Evolutionary conservation across 2,329 filamentous ascomycete genomes (phyloP).

Genomic region (Aspergillus sp.): DNA sequence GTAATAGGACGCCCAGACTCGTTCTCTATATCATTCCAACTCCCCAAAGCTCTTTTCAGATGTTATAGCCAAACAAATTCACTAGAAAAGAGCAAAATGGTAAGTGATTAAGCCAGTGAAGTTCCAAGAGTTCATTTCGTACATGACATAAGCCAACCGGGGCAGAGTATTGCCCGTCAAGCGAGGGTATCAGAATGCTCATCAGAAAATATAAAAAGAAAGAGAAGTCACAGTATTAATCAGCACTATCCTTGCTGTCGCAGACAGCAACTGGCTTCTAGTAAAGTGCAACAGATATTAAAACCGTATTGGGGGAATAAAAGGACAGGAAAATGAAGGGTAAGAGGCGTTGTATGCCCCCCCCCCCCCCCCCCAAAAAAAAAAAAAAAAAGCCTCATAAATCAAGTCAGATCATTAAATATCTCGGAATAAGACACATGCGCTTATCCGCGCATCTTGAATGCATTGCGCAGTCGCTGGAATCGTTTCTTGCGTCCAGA

Average conservation of each 20-base stretch:
- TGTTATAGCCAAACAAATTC: not conserved
- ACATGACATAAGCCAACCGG: slow-evolving; percentile 10
- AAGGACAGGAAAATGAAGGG: slow-evolving; percentile 2
- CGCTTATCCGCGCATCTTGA: slow-evolving; percentile 40
- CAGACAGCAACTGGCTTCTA: slow-evolving; percentile 8
- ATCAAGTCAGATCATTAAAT: not conserved
- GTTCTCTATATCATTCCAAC: not conserved
- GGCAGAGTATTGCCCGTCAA: slow-evolving; percentile 10
- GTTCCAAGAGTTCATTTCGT: slow-evolving; percentile 6
- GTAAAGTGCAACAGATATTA: slow-evolving; percentile 17
- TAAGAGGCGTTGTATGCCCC: not conserved
- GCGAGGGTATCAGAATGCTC: slow-evolving; percentile 23
- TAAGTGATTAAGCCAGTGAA: not conserved
- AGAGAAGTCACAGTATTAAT: slow-evolving; percentile 1
- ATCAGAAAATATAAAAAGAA: slow-evolving; percentile 4
- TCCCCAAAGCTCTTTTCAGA: not conserved
- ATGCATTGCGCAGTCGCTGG: slow-evolving; percentile 49
- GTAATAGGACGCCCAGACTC: not conserved
- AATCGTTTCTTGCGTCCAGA: slow-evolving; percentile 53
- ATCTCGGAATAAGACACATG: not conserved
- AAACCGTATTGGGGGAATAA: slow-evolving; percentile 11
- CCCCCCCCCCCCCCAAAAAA: too few species aligned
- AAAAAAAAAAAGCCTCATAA: not conserved
- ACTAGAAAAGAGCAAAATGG: not conserved
- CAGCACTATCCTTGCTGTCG: slow-evolving; percentile 1